A percentile compares a stretch with the other conserved stretches of the same genome.
phyloP scores from a whole-genome alignment of 805 yeast genomes.

The Yarrowia porcina region DNA sequence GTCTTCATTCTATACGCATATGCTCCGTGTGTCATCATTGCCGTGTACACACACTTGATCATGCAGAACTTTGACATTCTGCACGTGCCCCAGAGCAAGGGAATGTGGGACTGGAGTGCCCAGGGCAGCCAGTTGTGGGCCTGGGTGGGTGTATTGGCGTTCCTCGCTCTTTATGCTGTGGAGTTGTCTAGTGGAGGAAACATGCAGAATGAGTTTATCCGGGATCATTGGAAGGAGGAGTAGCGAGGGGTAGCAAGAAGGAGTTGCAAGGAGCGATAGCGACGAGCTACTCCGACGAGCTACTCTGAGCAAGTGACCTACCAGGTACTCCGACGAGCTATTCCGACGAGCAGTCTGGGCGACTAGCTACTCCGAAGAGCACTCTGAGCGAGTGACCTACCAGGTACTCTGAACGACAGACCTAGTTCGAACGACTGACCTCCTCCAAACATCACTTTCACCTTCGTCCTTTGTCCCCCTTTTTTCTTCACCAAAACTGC shows the following conservation, averaged over 20 bases:
- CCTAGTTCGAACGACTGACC: background rate
- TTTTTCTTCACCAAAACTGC: background rate
- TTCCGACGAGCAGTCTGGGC: too few relatives aligned
- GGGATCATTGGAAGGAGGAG: slow-evolving; percentile 22
- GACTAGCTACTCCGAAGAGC: too few relatives aligned
- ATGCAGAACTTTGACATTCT: slow-evolving; percentile 80
- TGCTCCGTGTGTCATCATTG: slow-evolving; percentile 90
- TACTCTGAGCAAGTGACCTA: too few relatives aligned
- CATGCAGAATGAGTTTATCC: slow-evolving; percentile 24
- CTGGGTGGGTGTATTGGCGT: slow-evolving; percentile 85
- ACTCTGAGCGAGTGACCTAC: too few relatives aligned
- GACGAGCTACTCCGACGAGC: too few relatives aligned
- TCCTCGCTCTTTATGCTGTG: slow-evolving; percentile 71
- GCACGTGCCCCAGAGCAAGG: slow-evolving; percentile 8
- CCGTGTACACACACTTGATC: slow-evolving; percentile 91
- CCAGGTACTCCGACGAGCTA: too few relatives aligned
- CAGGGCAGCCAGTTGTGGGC: slow-evolving; percentile 87
- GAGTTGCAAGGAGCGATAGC: too few relatives aligned
- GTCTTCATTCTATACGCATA: slow-evolving; percentile 65
- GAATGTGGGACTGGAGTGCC: slow-evolving; percentile 26
- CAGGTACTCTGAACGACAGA: too few relatives aligned
- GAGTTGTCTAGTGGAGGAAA: slow-evolving; percentile 52
- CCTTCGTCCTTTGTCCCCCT: too few relatives aligned
- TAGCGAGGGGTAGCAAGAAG: too few relatives aligned
- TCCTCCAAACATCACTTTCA: too few relatives aligned